These are phyloP conservation scores for Penicillium pancosmium DNA, from an alignment of 495 filamentous ascomycete genomes.

Conservation along the genomic window DNA sequence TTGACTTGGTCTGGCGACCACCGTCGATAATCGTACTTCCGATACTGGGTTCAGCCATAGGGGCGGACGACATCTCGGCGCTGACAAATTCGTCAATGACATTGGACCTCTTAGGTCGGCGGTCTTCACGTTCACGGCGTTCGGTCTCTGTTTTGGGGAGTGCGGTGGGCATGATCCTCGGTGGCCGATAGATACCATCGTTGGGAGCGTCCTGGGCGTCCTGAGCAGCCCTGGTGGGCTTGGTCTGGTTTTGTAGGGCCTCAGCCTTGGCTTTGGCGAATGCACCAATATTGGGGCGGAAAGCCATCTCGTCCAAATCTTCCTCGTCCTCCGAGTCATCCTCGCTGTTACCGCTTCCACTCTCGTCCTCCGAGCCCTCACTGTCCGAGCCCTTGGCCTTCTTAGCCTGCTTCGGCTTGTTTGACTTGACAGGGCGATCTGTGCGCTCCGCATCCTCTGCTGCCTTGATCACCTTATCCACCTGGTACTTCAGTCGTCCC, in stretches of 20 bases:
- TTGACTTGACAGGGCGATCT: constrained; percentile 28
- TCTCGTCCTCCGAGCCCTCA: constrained; percentile 30
- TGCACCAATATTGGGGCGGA: constrained; percentile 65
- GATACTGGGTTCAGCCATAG: constrained; percentile 78
- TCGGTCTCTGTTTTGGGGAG: constrained; percentile 64
- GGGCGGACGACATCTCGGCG: constrained; percentile 76
- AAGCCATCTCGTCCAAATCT: constrained; percentile 65
- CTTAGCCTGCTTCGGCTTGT: constrained; percentile 31
- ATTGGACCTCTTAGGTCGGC: constrained; percentile 60
- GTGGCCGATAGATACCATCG: constrained; percentile 78
- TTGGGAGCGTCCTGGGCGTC: constrained; percentile 27
- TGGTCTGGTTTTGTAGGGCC: constrained; percentile 26
- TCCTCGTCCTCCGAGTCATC: constrained; percentile 42
- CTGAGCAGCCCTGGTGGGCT: constrained; percentile 18
- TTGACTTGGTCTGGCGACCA: constrained; percentile 73
- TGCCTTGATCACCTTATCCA: constrained; percentile 86
- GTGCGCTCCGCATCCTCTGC: constrained; percentile 71
- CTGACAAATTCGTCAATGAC: constrained; percentile 85
- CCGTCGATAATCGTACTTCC: constrained; percentile 75
- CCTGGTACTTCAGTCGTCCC: constrained; percentile 79
- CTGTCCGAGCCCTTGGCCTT: constrained; percentile 24
- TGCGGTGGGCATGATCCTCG: constrained; percentile 75
- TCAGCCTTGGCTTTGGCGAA: constrained; percentile 49
- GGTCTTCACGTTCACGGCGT: constrained; percentile 55
- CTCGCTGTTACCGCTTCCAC: constrained; percentile 39